Base-by-base conservation (phyloP, 2,329 filamentous ascomycete species). In the Cladophialophora chaetospira region DNA sequence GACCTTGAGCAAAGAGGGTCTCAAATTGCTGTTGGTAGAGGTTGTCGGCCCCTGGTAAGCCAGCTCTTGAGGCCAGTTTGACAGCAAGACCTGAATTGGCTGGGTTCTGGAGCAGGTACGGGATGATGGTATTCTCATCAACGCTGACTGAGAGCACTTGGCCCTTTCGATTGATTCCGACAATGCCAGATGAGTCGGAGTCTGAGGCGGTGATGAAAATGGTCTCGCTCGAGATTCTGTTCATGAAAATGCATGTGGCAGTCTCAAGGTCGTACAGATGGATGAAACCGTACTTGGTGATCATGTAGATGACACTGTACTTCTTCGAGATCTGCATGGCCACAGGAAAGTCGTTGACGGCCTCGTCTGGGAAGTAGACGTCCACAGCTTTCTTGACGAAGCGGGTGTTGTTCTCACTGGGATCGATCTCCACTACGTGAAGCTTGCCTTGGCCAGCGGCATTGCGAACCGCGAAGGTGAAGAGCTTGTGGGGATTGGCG, bases 201-300 rank as follows among this genome's bases (percentile, higher is more conserved):
- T 99, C 94, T 31, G 87, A 79, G 44, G 90, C 88, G 17, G 92
- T 97, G 23, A 93, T 95, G 78, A 99, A 99, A 72, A 99, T 97
- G 23, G 94, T 99, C 72, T 99, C 94, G 79, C 91, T 96, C 29
- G 94, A 99, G 69, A 99, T 99, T 67, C 95, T 88, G 82, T 99
- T 99, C 91, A 99, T 95, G 83, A 97, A 99, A 71, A 99, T 94
- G 72, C 91, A 95, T 10, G 88, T 89, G 57, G 90, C 95, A 5
- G 89, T 94, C 79, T 99, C 95, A 55, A 99, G 85, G 70, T 99
- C 95, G 77, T 99, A 97, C 21, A 99, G 84, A 76, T 99, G 94
- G 68, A 99, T 97, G 77, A 97, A 99, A 51, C 94, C 94, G 70
- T 97, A 99, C 75, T 99, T 99, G 55, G 94, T 99, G 62, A 99